Evolutionary conservation across 306 rosid genomes (phyloP), one percentile per base, ranked within the genome.

Genomic region (Medicago arabica): DNA sequence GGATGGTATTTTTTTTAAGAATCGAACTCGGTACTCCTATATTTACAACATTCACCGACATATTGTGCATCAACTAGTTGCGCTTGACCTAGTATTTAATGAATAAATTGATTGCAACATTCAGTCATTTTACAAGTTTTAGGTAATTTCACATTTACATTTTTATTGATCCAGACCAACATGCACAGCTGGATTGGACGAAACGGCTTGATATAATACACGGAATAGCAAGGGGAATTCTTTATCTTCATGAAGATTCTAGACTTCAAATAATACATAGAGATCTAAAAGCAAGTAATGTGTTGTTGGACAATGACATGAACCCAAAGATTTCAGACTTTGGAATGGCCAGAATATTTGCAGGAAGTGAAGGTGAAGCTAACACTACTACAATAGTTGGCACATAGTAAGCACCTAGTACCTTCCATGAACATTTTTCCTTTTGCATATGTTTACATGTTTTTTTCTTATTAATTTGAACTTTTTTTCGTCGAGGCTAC

Each of bases 261-360:
- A 60, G 85, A 34, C 74, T 84, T 16, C 76, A 70, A 77, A 82
- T 87, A 50, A 82, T 87, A 16, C 88, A 86, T 57, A 75, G 86
- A 64, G 88, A 86, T 46, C 67, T 86, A 14, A 84, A 86, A 79
- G 81, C 88, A 25, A 86, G 88, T 10, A 86, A 84, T 18, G 77
- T 87, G 2, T 79, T 87, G 25, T 59, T 84, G 65, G 88, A 87
- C 59, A 0, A 9, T 36, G 81, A 84, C 39, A 78, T 84, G 88
- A 76, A 69, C 4, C 86, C 90, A 54, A 87, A 87, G 63, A 84
- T 87, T n/a, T 87, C 88, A 14, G 90, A 87, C 66, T 87, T 82
- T 69, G 90, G 88, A 55, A 84, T 79, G 86, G 90, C 87, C 1
- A 84, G 83, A 2, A 68, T 84, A 43, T 87, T 87, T 72, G 76